A percentile compares a stretch with the other conserved stretches of the same genome.
phyloP scores from a whole-genome alignment of 2,329 filamentous ascomycete species.

The Dothiorella sarmentorum region DNA sequence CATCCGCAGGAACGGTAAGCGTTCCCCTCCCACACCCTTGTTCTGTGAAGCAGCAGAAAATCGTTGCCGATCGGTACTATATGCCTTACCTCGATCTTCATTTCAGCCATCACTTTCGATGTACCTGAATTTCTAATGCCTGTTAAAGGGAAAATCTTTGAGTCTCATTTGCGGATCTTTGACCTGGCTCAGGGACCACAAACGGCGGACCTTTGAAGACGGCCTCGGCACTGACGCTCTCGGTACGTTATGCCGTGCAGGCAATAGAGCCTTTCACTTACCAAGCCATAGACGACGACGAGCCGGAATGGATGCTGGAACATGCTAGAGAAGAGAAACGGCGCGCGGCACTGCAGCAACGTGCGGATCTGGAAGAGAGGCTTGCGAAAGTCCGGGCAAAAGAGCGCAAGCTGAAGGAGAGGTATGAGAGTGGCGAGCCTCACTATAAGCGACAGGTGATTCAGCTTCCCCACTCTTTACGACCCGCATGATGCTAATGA shows the following conservation, averaged over 20 bases:
- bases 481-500: neutral
- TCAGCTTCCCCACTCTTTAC: no score
- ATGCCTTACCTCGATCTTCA: no score
- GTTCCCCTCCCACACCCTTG: neutral
- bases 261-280: no score
- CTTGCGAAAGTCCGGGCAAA: constrained; percentile 61
- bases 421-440: constrained; percentile 47
- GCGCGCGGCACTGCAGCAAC: constrained; percentile 61
- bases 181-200: constrained; percentile 86
- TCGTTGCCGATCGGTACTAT: neutral
- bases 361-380: constrained; percentile 70
- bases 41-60: no score
- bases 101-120: neutral
- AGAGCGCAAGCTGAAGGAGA: constrained; percentile 59
- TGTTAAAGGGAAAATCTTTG: constrained; percentile 72
- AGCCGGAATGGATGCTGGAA: constrained; percentile 81
- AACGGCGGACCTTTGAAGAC: constrained; percentile 58
- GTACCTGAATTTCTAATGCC: neutral
- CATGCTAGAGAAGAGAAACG: constrained; percentile 68
- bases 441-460: constrained; percentile 47
- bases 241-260: no score
- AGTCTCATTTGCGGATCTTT: constrained; percentile 85
- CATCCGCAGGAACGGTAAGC: constrained; percentile 41
- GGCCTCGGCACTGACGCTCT: constrained; percentile 46
- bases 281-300: constrained; percentile 63